phyloP scores from a whole-genome alignment of 140 eudicot genomes.

The Anethum foeniculum region DNA sequence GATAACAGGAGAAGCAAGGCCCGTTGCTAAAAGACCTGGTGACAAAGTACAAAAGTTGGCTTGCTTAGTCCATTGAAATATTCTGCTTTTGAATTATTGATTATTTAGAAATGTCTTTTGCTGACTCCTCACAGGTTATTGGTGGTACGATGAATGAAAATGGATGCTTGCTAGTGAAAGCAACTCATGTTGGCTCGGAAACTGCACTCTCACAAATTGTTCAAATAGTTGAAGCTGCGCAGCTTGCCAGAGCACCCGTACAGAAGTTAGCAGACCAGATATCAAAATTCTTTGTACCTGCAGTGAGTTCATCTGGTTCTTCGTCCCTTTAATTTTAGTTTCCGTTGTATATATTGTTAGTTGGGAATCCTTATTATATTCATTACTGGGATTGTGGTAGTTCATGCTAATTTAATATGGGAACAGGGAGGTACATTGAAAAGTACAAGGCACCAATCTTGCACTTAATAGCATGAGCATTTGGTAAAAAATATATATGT shows the following conservation, averaged over 20 bases:
- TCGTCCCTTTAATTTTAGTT: background rate
- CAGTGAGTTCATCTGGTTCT: conserved; percentile 44
- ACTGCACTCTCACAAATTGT: conserved; percentile 98
- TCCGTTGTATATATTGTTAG: background rate
- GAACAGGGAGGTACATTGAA: background rate
- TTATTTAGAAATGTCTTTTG: background rate
- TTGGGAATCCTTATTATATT: background rate
- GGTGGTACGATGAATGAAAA: conserved; percentile 98
- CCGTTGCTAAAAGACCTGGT: conserved; percentile 79
- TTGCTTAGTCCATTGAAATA: background rate
- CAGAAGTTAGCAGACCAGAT: conserved; percentile 93
- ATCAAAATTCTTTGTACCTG: conserved; percentile 78
- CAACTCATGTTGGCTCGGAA: conserved; percentile 92
- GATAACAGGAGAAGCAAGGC: conserved; percentile 97
- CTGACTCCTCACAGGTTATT: conserved; percentile 50
- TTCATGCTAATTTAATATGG: background rate
- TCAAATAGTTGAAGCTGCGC: conserved; percentile 95
- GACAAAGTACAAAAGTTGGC: conserved; percentile 52
- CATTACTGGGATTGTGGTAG: background rate
- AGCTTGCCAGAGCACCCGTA: conserved; percentile 98
- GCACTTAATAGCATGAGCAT: background rate
- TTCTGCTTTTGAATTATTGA: background rate
- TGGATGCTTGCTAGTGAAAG: conserved; percentile 76
- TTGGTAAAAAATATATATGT: background rate
- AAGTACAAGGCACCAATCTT: background rate